Percentiles rank a stretch among this genome's conserved stretches.
phyloP scores from a whole-genome alignment of 768 basidiomycete species.

The Hypsizygus marmoreus region DNA sequence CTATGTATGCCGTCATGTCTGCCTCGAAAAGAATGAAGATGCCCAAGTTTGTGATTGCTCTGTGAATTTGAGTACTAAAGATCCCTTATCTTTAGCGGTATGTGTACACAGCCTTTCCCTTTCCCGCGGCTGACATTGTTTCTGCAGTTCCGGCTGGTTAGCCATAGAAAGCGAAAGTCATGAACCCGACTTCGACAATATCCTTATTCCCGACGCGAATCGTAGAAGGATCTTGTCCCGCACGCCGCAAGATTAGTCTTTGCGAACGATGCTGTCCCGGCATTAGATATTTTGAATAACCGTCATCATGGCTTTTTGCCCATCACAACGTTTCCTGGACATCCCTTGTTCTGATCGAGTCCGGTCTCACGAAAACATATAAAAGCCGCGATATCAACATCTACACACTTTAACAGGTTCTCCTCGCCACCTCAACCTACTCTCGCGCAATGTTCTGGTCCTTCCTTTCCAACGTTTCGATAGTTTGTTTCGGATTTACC shows the following conservation, averaged over 20 bases:
- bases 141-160: not conserved
- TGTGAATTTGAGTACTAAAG: not conserved
- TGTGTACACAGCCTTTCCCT: not conserved
- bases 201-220: not conserved
- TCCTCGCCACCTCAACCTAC: slow-evolving; percentile 1
- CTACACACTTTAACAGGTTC: not conserved
- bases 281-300: slow-evolving; percentile 3
- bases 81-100: not conserved
- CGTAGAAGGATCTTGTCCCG: not conserved
- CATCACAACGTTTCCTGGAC: slow-evolving; percentile 1
- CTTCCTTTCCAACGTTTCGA: slow-evolving; percentile 25
- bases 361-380: slow-evolving; percentile 11
- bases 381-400: slow-evolving; percentile 5
- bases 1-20: too few species aligned
- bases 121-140: not conserved
- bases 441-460: slow-evolving; percentile 23
- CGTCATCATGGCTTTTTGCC: not conserved
- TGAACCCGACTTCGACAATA: not conserved
- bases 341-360: slow-evolving; percentile 19
- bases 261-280: too few species aligned
- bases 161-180: not conserved
- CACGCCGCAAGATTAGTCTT: too few species aligned
- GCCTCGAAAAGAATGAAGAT: too few species aligned
- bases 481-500: slow-evolving; percentile 28
- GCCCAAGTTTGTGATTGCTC: too few species aligned